Conservation (phyloP, 2,329 filamentous ascomycete genomes). For the Fusarium sp. region DNA sequence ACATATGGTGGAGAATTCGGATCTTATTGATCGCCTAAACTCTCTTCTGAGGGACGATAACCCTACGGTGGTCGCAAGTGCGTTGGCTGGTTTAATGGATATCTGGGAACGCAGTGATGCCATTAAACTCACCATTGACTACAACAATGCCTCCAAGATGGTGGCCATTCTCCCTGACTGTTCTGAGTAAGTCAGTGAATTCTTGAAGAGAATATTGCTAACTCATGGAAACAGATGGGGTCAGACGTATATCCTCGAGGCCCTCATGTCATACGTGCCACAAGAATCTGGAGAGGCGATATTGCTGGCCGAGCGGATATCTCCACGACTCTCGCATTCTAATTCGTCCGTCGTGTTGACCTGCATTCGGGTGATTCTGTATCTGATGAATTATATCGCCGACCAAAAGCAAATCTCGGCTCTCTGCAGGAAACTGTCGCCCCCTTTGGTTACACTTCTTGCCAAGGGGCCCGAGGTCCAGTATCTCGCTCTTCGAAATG, state of each 20-base stretch:
- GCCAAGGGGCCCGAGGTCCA: constrained; percentile 99
- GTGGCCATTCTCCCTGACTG: constrained; percentile 95
- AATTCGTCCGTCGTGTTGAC: constrained; percentile 97
- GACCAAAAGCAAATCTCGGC: constrained; percentile 87
- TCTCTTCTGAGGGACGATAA: constrained; percentile 92
- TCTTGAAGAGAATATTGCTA: constrained; percentile 6
- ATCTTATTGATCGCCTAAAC: constrained; percentile 92
- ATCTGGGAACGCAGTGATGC: constrained; percentile 98
- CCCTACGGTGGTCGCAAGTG: constrained; percentile 94
- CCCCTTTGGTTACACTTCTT: constrained; percentile 90
- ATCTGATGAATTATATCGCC: constrained; percentile 98
- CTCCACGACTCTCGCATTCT: constrained; percentile 93
- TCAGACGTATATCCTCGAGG: constrained; percentile 97
- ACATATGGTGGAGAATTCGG: constrained; percentile 85
- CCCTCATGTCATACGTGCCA: constrained; percentile 96
- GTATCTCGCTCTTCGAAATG: constrained; percentile 92
- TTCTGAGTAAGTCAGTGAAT: constrained; percentile 76
- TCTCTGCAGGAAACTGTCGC: constrained; percentile 90
- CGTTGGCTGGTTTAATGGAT: constrained; percentile 89
- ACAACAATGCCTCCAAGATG: constrained; percentile 96
- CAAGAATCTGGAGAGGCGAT: constrained; percentile 88
- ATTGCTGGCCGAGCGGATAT: constrained; percentile 89
- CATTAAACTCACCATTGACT: constrained; percentile 98
- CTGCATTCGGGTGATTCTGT: constrained; percentile 94
- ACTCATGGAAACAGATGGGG: constrained; percentile 74